phyloP scores from a whole-genome alignment of 305 asterid genomes.

The Salvia sclarea region DNA sequence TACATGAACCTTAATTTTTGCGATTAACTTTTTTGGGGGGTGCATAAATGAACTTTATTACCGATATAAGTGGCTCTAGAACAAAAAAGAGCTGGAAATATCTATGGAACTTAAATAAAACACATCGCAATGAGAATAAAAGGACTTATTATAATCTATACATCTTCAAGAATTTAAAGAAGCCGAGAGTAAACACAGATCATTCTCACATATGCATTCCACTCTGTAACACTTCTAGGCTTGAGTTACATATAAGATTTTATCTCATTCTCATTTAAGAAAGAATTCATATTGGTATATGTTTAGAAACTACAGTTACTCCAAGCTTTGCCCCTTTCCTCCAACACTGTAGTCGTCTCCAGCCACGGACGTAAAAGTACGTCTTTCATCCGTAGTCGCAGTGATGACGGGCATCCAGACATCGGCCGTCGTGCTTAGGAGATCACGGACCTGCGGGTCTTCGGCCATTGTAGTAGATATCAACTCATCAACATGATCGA shows the following conservation, averaged over 20 bases:
- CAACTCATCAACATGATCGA: constrained; percentile 76
- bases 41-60: too few relatives aligned
- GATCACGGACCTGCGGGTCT: constrained; percentile 71
- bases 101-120: too few relatives aligned
- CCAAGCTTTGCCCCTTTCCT: constrained; percentile 45
- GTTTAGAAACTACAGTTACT: constrained; percentile 31
- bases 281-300: constrained; percentile 19
- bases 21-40: too few relatives aligned
- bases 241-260: background rate
- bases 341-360: constrained; percentile 46
- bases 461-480: constrained; percentile 75
- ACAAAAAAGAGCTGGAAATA: too few relatives aligned
- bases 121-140: background rate
- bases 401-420: constrained; percentile 93
- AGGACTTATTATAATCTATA: background rate
- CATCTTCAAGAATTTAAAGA: background rate
- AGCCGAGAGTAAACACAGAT: background rate
- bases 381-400: constrained; percentile 78
- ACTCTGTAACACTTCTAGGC: background rate
- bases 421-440: constrained; percentile 80
- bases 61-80: too few relatives aligned
- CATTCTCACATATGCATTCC: background rate
- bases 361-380: constrained; percentile 47
- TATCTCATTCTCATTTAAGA: constrained; percentile 7
- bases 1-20: too few relatives aligned